Conservation (phyloP, 495 filamentous ascomycete species). For the Neurospora tetraspora region DNA sequence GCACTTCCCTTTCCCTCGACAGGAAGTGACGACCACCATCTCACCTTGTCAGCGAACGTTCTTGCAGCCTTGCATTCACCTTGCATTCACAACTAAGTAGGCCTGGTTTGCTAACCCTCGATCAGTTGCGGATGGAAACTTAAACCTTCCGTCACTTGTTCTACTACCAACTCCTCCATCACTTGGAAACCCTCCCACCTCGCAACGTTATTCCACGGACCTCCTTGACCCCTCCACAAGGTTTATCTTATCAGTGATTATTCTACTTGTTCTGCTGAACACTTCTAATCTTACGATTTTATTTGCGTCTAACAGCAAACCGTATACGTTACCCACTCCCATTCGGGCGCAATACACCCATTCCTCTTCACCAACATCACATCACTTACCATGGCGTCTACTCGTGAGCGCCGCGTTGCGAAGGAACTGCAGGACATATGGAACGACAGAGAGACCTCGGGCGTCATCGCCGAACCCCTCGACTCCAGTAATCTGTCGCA, state of each 20-base stretch:
- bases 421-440: constrained; percentile 90
- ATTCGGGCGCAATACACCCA: neutral
- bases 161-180: neutral
- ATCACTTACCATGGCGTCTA: constrained; percentile 53
- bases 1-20: neutral
- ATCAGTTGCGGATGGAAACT: neutral
- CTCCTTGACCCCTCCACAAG: neutral
- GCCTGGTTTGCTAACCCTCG: neutral
- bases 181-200: neutral
- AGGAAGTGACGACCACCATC: neutral
- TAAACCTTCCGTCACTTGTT: neutral
- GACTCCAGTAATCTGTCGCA: constrained; percentile 67
- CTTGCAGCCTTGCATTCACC: neutral
- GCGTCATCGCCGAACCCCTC: constrained; percentile 58
- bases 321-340: neutral
- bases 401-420: constrained; percentile 69
- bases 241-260: neutral
- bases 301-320: neutral
- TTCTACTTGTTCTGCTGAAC: neutral
- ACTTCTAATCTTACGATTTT: neutral
- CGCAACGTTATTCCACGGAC: neutral
- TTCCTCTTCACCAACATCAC: neutral
- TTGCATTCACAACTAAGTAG: neutral
- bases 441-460: constrained; percentile 56
- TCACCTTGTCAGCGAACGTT: neutral